Evolutionary conservation across 768 basidiomycete species (phyloP).

Genomic region (Clavaria fumosa): DNA sequence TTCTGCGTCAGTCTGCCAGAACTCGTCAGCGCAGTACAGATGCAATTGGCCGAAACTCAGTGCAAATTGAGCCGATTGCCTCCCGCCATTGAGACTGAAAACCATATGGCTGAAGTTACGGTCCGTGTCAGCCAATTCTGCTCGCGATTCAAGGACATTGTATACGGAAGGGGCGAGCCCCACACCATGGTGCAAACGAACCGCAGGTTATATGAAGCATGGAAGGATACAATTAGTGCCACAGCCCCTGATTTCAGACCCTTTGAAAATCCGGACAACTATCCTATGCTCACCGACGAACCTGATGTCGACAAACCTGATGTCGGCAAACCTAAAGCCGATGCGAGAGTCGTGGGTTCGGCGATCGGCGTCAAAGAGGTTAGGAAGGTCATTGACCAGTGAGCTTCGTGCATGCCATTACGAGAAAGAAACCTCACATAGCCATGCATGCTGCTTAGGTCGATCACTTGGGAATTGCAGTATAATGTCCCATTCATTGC

Average conservation of each 20-base stretch:
- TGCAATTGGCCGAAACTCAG: conserved; percentile 22
- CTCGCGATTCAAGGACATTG: conserved; percentile 12
- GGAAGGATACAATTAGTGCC: conserved; percentile 18
- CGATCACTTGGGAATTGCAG: conserved; percentile 24
- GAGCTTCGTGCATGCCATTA: conserved; percentile 3
- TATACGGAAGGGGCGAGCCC: conserved; percentile 14
- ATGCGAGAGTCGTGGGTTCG: conserved; percentile 9
- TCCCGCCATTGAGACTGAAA: conserved; percentile 20
- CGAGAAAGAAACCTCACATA: background rate
- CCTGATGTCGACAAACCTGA: conserved; percentile 3
- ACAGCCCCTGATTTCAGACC: conserved; percentile 24
- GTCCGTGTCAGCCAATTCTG: conserved; percentile 31
- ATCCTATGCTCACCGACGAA: background rate
- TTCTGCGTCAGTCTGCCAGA: conserved; percentile 28
- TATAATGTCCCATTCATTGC: conserved; percentile 23
- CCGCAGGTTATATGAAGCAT: conserved; percentile 15
- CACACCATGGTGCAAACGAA: conserved; percentile 19
- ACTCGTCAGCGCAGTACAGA: conserved; percentile 25
- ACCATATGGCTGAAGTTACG: conserved; percentile 32
- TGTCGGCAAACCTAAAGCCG: background rate
- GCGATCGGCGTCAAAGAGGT: no score
- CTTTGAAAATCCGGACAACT: conserved; percentile 4
- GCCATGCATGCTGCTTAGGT: conserved; percentile 12
- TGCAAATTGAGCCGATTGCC: conserved; percentile 28
- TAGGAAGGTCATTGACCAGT: conserved; percentile 18